Percentiles rank a stretch among this genome's conserved stretches.
Conservation (phyloP, 179 eudicot genomes). For the Carnegiea gigantea region DNA sequence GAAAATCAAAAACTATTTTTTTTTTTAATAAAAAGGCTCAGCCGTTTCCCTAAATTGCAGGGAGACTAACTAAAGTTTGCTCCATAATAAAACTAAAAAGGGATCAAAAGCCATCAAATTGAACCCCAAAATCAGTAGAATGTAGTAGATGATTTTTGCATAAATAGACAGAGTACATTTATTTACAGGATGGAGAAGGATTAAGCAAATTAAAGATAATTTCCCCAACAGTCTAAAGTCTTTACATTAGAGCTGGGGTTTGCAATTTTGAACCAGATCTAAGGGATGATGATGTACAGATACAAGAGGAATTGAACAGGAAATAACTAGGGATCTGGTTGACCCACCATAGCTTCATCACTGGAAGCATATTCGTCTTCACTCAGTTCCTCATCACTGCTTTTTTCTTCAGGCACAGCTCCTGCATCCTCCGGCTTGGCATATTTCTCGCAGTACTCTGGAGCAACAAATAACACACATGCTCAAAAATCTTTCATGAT, state of each 20-base stretch:
- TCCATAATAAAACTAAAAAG: background rate
- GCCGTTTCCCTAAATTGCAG: too few relatives aligned
- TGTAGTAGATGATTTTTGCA: background rate
- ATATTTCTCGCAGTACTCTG: conserved; percentile 88
- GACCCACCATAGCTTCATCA: conserved; percentile 79
- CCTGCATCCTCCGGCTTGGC: conserved; percentile 93
- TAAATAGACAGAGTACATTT: conserved; percentile 23
- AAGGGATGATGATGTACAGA: conserved; percentile 47
- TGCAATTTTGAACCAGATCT: conserved; percentile 21
- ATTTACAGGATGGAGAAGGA: conserved; percentile 26
- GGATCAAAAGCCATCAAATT: background rate
- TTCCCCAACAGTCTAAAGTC: conserved; percentile 31
- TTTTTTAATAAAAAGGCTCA: too few relatives aligned
- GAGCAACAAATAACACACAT: background rate
- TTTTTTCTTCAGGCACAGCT: conserved; percentile 60
- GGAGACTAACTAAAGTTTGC: background rate
- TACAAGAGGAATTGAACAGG: conserved; percentile 20
- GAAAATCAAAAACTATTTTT: too few relatives aligned
- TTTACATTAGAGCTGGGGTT: conserved; percentile 35
- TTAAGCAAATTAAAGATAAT: conserved; percentile 18
- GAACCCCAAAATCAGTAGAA: background rate
- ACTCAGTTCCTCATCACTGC: conserved; percentile 79
- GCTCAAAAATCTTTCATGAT: background rate
- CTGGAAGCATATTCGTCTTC: conserved; percentile 76
- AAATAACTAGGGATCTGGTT: conserved; percentile 63